phyloP scores from a whole-genome alignment of 2,329 filamentous ascomycete genomes.

The Fusarium euwallaceae region DNA sequence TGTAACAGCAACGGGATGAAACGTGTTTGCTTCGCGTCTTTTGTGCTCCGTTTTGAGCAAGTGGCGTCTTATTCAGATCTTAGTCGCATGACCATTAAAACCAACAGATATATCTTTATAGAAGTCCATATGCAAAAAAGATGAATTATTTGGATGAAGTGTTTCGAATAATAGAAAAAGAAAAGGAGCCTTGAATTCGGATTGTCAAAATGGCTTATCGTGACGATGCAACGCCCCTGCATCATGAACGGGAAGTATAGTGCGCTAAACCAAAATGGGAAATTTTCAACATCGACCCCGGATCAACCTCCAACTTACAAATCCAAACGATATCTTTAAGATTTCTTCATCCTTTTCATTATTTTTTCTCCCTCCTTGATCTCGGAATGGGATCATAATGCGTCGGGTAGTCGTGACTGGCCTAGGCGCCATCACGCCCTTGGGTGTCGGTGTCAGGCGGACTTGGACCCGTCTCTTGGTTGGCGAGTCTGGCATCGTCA shows the following conservation, averaged over 20 bases:
- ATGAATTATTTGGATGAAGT: not conserved
- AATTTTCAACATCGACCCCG: slow-evolving; percentile 4
- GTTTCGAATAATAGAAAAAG: not conserved
- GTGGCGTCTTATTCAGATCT: slow-evolving; percentile 40
- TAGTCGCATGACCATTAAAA: not conserved
- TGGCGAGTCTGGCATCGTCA: slow-evolving; percentile 84
- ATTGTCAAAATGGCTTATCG: slow-evolving; percentile 29
- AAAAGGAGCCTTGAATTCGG: not conserved
- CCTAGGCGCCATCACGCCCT: slow-evolving; percentile 83
- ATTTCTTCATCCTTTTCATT: not conserved
- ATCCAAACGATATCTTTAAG: not conserved
- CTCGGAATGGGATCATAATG: slow-evolving; percentile 63
- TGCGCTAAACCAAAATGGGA: slow-evolving; percentile 41
- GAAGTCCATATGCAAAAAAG: not conserved
- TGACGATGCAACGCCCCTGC: slow-evolving; percentile 20
- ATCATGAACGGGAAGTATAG: not conserved
- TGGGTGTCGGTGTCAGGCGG: slow-evolving; percentile 81
- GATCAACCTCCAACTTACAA: not conserved
- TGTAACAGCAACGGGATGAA: slow-evolving; percentile 12
- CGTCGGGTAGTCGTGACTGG: slow-evolving; percentile 87
- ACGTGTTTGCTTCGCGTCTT: slow-evolving; percentile 35
- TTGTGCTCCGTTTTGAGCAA: slow-evolving; percentile 29
- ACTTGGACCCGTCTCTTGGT: slow-evolving; percentile 87
- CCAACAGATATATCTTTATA: not conserved
- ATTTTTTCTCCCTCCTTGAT: not conserved